Evolutionary conservation across 495 filamentous ascomycete species (phyloP), one percentile per base, ranked within the genome.

Genomic region (Aspergillus nanangensis): DNA sequence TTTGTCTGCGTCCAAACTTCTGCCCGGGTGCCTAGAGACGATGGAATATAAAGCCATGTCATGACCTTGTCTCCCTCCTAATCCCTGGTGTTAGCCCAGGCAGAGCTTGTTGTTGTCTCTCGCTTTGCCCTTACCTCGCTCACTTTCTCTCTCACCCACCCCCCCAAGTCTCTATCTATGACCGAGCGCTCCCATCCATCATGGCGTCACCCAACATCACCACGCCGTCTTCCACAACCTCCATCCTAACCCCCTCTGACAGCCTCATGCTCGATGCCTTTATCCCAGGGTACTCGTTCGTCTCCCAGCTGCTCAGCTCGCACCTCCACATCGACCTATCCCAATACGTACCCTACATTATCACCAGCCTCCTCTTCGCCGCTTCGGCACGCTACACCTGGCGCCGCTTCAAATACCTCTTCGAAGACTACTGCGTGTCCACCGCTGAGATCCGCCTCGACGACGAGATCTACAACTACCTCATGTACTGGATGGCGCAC

Each of bases 201-300:
- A 24, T 32, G 44, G 36, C 50, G 27, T 17, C 25, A 21, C n/a
- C 20, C 19, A 69, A 65, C 48, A 44, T 51, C 20, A 53, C 32
- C 31, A 59, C 62, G 32, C 55, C 54, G 10, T 52, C 45, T 10
- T 34, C 58, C 29, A 50, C 59, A 3, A 14, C 38, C 56, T 9
- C 50, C 47, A 3, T 45, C 55, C 1, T 51, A 0, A 39, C 29
- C 29, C 40, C 43, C 31, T 47, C 60, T 8, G 68, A 71, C 15
- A 61, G 62, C 1, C 58, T 54, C n/a, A 67, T 89, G n/a, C 71
- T 91, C 13, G 85, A 91, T 48, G 71, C 78, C 20, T 75, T 91
- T 58, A 80, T 91, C 44, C 87, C 87, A 0, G 87, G 86, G 13
- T 89, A 87, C 61, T 74, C 80, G 1, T 58, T 85, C 50, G 67